These are phyloP conservation scores for Dicorynia guianensis DNA, from an alignment of 306 rosid genomes.

Conservation along the genomic window DNA sequence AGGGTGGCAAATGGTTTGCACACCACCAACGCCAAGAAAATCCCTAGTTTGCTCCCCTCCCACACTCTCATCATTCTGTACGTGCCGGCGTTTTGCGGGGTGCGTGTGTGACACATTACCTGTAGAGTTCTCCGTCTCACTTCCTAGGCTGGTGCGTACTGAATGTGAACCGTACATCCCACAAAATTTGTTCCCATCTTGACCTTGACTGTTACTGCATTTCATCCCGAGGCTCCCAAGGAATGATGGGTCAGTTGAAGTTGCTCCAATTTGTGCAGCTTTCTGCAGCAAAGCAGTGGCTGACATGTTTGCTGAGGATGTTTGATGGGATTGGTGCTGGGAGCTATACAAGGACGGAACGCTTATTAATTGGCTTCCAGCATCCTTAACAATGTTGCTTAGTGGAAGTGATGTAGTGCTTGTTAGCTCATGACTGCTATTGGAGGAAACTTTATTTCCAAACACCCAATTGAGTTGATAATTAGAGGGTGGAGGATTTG, in stretches of 20 bases:
- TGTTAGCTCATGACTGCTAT: slow-evolving; percentile 45
- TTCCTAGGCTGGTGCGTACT: slow-evolving; percentile 43
- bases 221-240: slow-evolving; percentile 69
- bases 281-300: slow-evolving; percentile 91
- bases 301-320: slow-evolving; percentile 70
- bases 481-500: slow-evolving; percentile 49
- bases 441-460: slow-evolving; percentile 57
- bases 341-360: slow-evolving; percentile 75
- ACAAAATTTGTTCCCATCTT: slow-evolving; percentile 57
- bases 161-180: slow-evolving; percentile 57
- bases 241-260: slow-evolving; percentile 65
- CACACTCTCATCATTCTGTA: slow-evolving; percentile 52
- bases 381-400: slow-evolving; percentile 44
- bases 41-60: slow-evolving; percentile 82
- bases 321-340: slow-evolving; percentile 53
- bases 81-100: slow-evolving; percentile 72
- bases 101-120: slow-evolving; percentile 57
- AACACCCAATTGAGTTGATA: slow-evolving; percentile 71
- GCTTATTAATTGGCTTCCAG: slow-evolving; percentile 49
- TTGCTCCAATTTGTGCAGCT: slow-evolving; percentile 83
- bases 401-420: slow-evolving; percentile 49
- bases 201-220: slow-evolving; percentile 47
- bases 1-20: slow-evolving; percentile 72
- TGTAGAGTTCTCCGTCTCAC: slow-evolving; percentile 50
- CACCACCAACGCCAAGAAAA: slow-evolving; percentile 90